phyloP scores from a whole-genome alignment of 257 asterid species.

The Haberlea rhodopensis region DNA sequence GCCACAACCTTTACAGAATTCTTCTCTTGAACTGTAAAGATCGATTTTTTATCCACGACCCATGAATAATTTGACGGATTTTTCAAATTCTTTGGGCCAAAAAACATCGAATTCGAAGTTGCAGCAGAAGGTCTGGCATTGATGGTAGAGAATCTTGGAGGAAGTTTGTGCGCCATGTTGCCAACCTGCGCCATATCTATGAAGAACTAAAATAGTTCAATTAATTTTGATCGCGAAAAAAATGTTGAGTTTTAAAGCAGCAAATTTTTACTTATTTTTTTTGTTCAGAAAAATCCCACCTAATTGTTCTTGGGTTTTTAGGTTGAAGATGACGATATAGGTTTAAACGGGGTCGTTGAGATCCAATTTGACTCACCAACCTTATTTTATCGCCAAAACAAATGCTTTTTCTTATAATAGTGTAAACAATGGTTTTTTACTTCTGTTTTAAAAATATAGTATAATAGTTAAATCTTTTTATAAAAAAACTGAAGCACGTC shows the following conservation, averaged over 20 bases:
- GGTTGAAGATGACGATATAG: not conserved
- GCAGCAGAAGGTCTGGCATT: slow-evolving; percentile 34
- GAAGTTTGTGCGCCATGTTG: slow-evolving; percentile 49
- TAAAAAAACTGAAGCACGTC: too few relatives aligned
- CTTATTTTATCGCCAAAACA: not conserved
- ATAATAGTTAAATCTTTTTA: too few relatives aligned
- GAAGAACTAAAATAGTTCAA: not conserved
- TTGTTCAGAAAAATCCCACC: not conserved
- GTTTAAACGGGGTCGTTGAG: not conserved
- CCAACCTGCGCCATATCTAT: slow-evolving; percentile 42
- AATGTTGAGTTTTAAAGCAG: not conserved
- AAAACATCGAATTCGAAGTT: slow-evolving; percentile 46
- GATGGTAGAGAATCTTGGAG: slow-evolving; percentile 45
- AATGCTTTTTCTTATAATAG: too few relatives aligned
- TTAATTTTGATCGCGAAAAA: not conserved
- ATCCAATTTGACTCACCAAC: not conserved
- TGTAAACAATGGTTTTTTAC: too few relatives aligned
- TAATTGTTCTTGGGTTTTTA: not conserved
- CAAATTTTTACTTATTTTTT: not conserved
- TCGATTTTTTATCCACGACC: slow-evolving; percentile 46
- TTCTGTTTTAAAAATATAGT: too few relatives aligned
- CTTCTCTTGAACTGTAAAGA: slow-evolving; percentile 35
- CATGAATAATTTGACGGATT: slow-evolving; percentile 40
- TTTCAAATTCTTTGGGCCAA: slow-evolving; percentile 45
- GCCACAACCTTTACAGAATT: slow-evolving; percentile 49